A percentile compares a stretch with the other conserved stretches of the same genome.
Conservation (phyloP, 2,329 filamentous ascomycete species). For the Fusarium coffeatum region DNA sequence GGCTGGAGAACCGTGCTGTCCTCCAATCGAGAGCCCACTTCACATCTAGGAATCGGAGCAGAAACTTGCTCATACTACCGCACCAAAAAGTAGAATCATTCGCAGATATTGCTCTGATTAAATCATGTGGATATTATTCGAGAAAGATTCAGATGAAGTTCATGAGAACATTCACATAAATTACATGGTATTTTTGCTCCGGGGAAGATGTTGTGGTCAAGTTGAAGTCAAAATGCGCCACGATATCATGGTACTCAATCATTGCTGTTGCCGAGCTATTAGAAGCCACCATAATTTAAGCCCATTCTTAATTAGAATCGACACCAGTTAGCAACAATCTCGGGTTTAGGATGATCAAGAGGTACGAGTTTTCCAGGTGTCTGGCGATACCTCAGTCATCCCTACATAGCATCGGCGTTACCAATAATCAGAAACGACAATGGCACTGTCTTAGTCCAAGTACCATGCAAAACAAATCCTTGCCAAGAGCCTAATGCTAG, state of each 20-base stretch:
- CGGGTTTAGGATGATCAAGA: background rate
- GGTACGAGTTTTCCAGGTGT: background rate
- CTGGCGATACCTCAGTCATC: background rate
- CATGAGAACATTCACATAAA: background rate
- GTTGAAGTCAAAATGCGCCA: conserved; percentile 17
- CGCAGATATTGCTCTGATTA: background rate
- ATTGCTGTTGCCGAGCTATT: background rate
- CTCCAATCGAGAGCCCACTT: background rate
- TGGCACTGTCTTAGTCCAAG: background rate
- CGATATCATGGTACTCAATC: background rate
- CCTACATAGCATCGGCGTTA: background rate
- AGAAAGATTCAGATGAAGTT: rapidly evolving
- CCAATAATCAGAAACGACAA: background rate
- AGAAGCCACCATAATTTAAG: no score
- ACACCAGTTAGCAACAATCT: background rate
- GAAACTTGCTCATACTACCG: conserved; percentile 53
- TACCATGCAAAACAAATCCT: background rate
- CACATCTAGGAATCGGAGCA: conserved; percentile 1
- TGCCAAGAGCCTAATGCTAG: background rate
- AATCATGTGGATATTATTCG: background rate
- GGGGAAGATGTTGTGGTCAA: background rate
- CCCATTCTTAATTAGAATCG: background rate
- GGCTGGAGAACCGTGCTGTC: background rate
- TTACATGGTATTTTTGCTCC: background rate
- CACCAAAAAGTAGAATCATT: conserved; percentile 17